These are phyloP conservation scores for Cladosporium sp. DNA, from an alignment of 2,329 filamentous ascomycete species.

Conservation along the genomic window DNA sequence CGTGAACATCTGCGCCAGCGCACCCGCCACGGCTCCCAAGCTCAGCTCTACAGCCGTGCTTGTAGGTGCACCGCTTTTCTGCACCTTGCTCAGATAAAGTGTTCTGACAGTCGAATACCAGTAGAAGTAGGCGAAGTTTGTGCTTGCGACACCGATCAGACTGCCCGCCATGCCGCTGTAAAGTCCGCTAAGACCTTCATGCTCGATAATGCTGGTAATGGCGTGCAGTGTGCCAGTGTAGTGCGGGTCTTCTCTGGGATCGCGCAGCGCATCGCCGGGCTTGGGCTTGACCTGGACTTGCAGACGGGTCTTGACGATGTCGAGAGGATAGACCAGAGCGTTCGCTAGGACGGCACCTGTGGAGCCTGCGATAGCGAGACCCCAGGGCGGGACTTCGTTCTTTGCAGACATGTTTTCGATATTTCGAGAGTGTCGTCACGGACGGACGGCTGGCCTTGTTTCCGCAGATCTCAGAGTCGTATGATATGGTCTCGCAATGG, in stretches of 20 bases:
- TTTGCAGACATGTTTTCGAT: conserved; percentile 28
- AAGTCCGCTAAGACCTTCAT: conserved; percentile 75
- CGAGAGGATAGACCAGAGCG: conserved; percentile 89
- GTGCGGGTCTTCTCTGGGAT: conserved; percentile 57
- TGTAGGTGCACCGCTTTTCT: conserved; percentile 37
- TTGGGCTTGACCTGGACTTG: conserved; percentile 82
- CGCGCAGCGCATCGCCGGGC: conserved; percentile 37
- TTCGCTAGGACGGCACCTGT: conserved; percentile 93
- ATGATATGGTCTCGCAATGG: not conserved
- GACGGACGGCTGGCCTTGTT: not conserved
- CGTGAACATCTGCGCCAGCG: conserved; percentile 89
- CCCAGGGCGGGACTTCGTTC: conserved; percentile 77
- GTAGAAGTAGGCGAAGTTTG: conserved; percentile 99
- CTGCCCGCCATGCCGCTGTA: conserved; percentile 87
- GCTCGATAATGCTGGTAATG: conserved; percentile 73
- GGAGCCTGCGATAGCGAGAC: conserved; percentile 84
- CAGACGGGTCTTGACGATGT: conserved; percentile 94
- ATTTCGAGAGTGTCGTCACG: not conserved
- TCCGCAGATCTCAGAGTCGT: not conserved
- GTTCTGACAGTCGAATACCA: conserved; percentile 90
- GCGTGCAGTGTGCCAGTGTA: conserved; percentile 88
- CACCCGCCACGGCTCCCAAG: conserved; percentile 82
- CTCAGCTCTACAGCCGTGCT: conserved; percentile 78
- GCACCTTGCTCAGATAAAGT: conserved; percentile 61
- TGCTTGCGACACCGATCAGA: conserved; percentile 87